phyloP scores from a whole-genome alignment of 169 alveolate species.

The Plasmodium ovale region DNA sequence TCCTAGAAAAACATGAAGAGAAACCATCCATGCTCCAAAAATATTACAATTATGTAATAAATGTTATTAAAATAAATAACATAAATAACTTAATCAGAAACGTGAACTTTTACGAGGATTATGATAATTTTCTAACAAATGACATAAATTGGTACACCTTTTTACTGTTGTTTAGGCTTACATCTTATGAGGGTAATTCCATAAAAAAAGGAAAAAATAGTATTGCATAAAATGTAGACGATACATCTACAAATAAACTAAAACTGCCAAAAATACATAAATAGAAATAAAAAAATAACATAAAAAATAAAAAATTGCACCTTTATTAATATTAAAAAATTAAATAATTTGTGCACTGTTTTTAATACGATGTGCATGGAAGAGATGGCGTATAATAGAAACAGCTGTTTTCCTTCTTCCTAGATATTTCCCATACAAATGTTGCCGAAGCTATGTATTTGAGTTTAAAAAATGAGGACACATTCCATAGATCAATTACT shows the following conservation, averaged over 20 bases:
- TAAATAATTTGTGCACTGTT: not conserved
- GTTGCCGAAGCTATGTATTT: slow-evolving; percentile 52
- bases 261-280: too few species aligned
- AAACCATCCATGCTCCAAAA: slow-evolving; percentile 32
- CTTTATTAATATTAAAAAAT: not conserved
- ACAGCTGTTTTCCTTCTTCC: not conserved
- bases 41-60: slow-evolving; percentile 18
- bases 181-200: slow-evolving; percentile 15
- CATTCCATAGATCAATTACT: not conserved
- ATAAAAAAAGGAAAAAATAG: too few species aligned
- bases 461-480: slow-evolving; percentile 26
- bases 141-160: slow-evolving; percentile 61
- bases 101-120: slow-evolving; percentile 27
- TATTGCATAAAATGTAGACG: too few species aligned
- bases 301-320: not conserved
- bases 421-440: slow-evolving; percentile 27
- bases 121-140: slow-evolving; percentile 32
- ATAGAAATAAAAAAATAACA: too few species aligned
- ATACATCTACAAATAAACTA: too few species aligned
- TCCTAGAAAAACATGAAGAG: slow-evolving; percentile 8
- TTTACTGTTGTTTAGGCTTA: slow-evolving; percentile 23
- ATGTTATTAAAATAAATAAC: slow-evolving; percentile 2
- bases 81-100: slow-evolving; percentile 19
- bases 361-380: too few species aligned
- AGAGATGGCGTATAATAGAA: too few species aligned